These are phyloP conservation scores for Gossypioides kirkii DNA, from an alignment of 345 rosid genomes.

Conservation along the genomic window DNA sequence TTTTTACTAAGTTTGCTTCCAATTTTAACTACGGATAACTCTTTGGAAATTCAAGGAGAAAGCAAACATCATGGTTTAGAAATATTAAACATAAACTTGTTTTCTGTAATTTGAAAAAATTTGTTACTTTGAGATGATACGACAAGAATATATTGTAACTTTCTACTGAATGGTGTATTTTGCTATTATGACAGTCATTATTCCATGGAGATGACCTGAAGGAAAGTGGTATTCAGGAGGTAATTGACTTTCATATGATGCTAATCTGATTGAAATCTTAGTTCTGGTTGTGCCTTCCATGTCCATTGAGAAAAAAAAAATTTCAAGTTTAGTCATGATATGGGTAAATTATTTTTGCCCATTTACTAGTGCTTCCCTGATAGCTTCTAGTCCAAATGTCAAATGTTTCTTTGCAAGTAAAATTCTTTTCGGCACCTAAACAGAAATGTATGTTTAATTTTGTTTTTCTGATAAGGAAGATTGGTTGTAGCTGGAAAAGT, in stretches of 20 bases:
- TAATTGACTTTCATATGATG: conserved; percentile 29
- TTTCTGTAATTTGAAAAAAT: conserved; percentile 4
- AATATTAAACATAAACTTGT: background rate
- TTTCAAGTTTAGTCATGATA: background rate
- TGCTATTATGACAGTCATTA: conserved; percentile 53
- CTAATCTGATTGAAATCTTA: conserved; percentile 14
- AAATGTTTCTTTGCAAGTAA: background rate
- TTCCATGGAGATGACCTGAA: conserved; percentile 73
- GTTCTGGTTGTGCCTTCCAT: conserved; percentile 9
- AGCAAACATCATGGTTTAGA: background rate
- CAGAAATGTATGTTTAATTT: background rate
- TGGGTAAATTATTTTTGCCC: background rate
- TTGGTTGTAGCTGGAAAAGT: conserved; percentile 1
- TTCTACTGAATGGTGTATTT: conserved; percentile 17
- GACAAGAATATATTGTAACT: background rate
- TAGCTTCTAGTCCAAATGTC: background rate
- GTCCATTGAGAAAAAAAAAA: background rate
- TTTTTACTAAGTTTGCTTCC: background rate
- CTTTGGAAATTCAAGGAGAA: conserved; percentile 11
- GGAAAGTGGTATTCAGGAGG: conserved; percentile 83
- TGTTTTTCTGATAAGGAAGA: background rate
- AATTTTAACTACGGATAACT: background rate
- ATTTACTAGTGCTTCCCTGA: background rate
- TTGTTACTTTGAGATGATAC: background rate
- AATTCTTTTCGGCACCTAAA: background rate